Conservation (phyloP, 805 yeast genomes). For the Yarrowia divulgata region DNA sequence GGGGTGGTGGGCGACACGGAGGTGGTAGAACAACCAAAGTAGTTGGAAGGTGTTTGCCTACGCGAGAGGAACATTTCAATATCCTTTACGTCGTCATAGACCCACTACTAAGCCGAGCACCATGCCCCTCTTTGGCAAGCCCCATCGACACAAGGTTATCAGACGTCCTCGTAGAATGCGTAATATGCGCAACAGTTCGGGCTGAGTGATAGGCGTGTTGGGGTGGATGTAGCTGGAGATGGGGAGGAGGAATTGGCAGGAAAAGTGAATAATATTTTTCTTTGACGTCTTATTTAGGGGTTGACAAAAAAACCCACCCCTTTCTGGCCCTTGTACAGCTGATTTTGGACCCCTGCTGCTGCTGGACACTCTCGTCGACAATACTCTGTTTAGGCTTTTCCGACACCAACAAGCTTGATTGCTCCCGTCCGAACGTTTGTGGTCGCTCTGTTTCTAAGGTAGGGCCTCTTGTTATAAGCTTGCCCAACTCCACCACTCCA, state of each 20-base stretch:
- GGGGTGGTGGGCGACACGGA: too few species aligned
- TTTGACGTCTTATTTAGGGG: too few species aligned
- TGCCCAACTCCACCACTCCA: slow-evolving; percentile 3
- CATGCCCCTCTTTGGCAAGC: neutral
- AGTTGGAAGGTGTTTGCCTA: too few species aligned
- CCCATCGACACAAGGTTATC: slow-evolving; percentile 30
- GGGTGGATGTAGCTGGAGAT: too few species aligned
- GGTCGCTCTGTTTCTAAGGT: neutral
- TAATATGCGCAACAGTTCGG: slow-evolving; percentile 19
- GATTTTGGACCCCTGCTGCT: too few species aligned
- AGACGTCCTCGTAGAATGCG: slow-evolving; percentile 13
- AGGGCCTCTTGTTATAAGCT: slow-evolving; percentile 9
- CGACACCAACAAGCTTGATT: slow-evolving; percentile 8
- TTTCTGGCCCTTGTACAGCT: too few species aligned
- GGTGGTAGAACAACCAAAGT: too few species aligned
- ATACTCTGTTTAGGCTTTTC: neutral
- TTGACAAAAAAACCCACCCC: too few species aligned
- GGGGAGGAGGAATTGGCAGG: too few species aligned
- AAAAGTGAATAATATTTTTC: too few species aligned
- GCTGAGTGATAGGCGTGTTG: slow-evolving; percentile 9
- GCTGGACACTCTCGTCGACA: slow-evolving; percentile 3
- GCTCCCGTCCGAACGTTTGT: slow-evolving; percentile 25
- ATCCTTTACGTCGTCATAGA: neutral
- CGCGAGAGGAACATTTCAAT: neutral
- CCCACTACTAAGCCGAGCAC: neutral